Evolutionary conservation across 2,329 filamentous ascomycete species (phyloP).

Genomic region (Microcera coccophila): DNA sequence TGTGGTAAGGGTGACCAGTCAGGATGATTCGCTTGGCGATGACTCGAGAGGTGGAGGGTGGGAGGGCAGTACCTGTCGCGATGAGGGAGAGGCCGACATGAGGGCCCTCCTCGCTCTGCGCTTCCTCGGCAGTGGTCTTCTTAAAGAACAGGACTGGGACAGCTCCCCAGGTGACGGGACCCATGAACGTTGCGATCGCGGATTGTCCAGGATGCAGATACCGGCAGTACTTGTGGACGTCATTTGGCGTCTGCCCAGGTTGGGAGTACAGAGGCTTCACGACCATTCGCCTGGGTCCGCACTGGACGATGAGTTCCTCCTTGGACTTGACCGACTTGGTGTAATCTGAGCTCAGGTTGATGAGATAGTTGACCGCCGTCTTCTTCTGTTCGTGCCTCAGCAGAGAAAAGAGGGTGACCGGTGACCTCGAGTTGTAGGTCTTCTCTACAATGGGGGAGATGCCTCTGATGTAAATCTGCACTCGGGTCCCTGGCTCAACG

Average conservation of each 20-base stretch:
- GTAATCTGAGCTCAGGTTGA: constrained; percentile 77
- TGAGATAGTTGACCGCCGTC: constrained; percentile 82
- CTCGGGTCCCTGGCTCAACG: constrained; percentile 76
- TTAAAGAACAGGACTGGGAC: constrained; percentile 90
- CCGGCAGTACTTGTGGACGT: constrained; percentile 95
- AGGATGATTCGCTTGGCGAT: constrained; percentile 92
- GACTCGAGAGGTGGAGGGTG: constrained; percentile 71
- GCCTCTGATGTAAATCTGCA: constrained; percentile 68
- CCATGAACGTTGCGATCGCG: constrained; percentile 84
- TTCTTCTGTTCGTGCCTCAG: constrained; percentile 94
- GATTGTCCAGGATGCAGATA: constrained; percentile 88
- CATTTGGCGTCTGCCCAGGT: constrained; percentile 85
- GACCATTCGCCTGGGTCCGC: constrained; percentile 78
- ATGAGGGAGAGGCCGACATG: constrained; percentile 64
- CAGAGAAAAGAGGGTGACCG: constrained; percentile 77
- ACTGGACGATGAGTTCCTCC: constrained; percentile 87
- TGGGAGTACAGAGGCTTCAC: constrained; percentile 90
- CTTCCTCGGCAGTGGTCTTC: constrained; percentile 44
- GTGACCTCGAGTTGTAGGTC: constrained; percentile 48
- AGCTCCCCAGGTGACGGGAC: constrained; percentile 86
- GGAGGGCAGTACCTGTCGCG: constrained; percentile 80
- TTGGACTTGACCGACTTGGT: constrained; percentile 80
- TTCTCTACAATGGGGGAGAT: constrained; percentile 42
- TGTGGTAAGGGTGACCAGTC: constrained; percentile 96
- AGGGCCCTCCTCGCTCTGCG: constrained; percentile 40